A percentile compares a stretch with the other conserved stretches of the same genome.
These are phyloP conservation scores for Rachicladosporium sp. DNA, from an alignment of 2,329 filamentous ascomycete species.

Conservation along the genomic window DNA sequence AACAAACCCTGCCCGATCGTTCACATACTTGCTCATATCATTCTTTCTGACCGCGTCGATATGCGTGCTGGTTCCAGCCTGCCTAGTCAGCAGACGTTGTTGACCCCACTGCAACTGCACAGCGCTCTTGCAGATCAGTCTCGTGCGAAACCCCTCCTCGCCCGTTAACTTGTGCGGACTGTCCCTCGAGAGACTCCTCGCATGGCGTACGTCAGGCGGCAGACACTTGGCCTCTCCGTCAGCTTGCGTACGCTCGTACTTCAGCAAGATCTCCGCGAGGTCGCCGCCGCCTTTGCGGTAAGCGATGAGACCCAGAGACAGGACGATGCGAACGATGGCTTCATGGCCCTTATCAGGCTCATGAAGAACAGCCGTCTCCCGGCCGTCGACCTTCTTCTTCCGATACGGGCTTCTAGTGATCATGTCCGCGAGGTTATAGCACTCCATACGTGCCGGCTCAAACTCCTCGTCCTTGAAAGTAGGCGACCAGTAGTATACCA, in stretches of 20 bases:
- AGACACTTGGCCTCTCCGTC: conserved; percentile 2
- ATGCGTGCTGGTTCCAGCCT: conserved; percentile 18
- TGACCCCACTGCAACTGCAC: conserved; percentile 19
- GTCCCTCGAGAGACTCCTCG: conserved; percentile 1
- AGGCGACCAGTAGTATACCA: conserved; percentile 19
- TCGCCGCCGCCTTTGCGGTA: conserved; percentile 17
- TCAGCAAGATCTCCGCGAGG: conserved; percentile 11
- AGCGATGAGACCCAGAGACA: conserved; percentile 16
- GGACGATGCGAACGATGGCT: conserved; percentile 19
- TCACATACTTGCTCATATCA: conserved; percentile 18
- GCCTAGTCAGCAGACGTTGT: conserved; percentile 18
- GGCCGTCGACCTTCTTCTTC: conserved; percentile 8
- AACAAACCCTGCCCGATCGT: conserved; percentile 23
- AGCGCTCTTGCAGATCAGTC: conserved; percentile 16
- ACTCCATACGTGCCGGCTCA: conserved; percentile 18
- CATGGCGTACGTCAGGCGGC: conserved; percentile 6
- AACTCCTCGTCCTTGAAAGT: conserved; percentile 23
- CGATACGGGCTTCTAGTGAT: conserved; percentile 13
- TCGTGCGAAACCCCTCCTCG: conserved; percentile 17
- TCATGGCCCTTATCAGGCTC: conserved; percentile 9
- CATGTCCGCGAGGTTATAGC: conserved; percentile 16
- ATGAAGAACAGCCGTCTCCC: conserved; percentile 10
- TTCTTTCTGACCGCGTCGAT: conserved; percentile 14
- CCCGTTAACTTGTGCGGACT: conserved; percentile 6
- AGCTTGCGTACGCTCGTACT: conserved; percentile 10